Base-by-base conservation (phyloP, 495 filamentous ascomycete species). In the Penicillium chermesinum region DNA sequence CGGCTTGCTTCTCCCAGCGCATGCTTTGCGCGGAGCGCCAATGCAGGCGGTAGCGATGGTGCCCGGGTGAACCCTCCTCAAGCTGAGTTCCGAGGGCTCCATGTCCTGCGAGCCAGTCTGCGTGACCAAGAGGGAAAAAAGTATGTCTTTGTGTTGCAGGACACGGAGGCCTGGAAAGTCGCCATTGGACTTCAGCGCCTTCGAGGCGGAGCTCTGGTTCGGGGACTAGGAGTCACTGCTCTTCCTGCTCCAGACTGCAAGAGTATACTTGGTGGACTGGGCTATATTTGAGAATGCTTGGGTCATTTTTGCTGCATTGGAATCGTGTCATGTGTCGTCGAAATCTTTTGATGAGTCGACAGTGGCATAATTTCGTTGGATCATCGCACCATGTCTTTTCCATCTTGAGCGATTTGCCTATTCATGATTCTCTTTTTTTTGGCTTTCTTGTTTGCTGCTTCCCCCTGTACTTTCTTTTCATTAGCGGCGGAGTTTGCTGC, bases 131-230 rank as follows among this genome's bases (percentile, higher is more conserved):
- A 96, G 45, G 86, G 84, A 20, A 87, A 86, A 61, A 75, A 81
- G 36, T 95, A 86, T 57, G 75, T 96, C 41, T 96, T 96, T 59
- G 74, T 97, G 2, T 59, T 96, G 14, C 73, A 78, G 20, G 85
- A 91, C 58, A 80, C 84, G 27, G 91, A 98, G 63, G 87, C 83
- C 13, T 96, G 93, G 93, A 98, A 98, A 71, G 82, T 98, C 25
- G 83, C 85, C 1, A 76, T 87, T 17, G 89, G 89, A 8, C 65
- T 98, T 49, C 81, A 88, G 64, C 74, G 80, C 17, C 71, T 98
- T 42, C 70, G 85, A 35, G 73, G 78, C 37, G 89, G 93, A 6
- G 78, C 79, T 17, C 84, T 87, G 55, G 81, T 82, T 15, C 68
- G 84, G 48, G 74, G 81, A 10, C 64, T 90, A 20, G 83, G 82